phyloP scores from a whole-genome alignment of 495 filamentous ascomycete species.

The Margaritispora aquatica region DNA sequence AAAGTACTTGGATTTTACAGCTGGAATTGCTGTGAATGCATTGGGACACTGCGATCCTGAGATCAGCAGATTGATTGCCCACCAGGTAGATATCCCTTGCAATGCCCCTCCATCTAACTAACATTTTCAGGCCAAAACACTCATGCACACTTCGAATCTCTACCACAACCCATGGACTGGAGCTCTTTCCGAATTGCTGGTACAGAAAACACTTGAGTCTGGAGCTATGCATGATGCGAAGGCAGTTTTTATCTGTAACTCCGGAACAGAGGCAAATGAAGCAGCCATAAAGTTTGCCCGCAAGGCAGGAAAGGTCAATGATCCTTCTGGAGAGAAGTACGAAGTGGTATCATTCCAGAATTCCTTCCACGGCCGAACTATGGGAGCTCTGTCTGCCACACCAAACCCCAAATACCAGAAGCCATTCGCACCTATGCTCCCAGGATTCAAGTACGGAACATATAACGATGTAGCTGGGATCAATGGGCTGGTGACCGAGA shows the following conservation, averaged over 20 bases:
- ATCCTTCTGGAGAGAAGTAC: slow-evolving; percentile 65
- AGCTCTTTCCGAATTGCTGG: slow-evolving; percentile 75
- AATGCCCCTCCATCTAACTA: neutral
- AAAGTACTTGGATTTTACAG: slow-evolving; percentile 87
- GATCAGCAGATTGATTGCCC: slow-evolving; percentile 54
- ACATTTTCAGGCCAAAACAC: slow-evolving; percentile 52
- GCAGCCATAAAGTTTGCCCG: slow-evolving; percentile 95
- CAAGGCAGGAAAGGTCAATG: slow-evolving; percentile 72
- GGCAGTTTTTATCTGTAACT: slow-evolving; percentile 92
- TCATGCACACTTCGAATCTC: slow-evolving; percentile 88
- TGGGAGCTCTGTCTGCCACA: slow-evolving; percentile 86
- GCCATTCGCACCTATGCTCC: slow-evolving; percentile 91
- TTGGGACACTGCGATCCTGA: slow-evolving; percentile 82
- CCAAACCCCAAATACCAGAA: slow-evolving; percentile 98
- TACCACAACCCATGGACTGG: slow-evolving; percentile 96
- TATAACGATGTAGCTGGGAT: slow-evolving; percentile 77
- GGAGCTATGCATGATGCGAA: slow-evolving; percentile 75
- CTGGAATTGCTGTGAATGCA: slow-evolving; percentile 91
- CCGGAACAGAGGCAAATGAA: slow-evolving; percentile 92
- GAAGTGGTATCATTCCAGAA: slow-evolving; percentile 85
- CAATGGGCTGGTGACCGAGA: slow-evolving; percentile 64
- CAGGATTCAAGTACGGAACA: slow-evolving; percentile 80
- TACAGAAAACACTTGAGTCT: slow-evolving; percentile 64
- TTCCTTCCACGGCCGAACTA: slow-evolving; percentile 94
- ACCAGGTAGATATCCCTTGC: slow-evolving; percentile 56